These are phyloP conservation scores for Breviolum minutum DNA, from an alignment of 73 alveolate genomes.

Conservation along the genomic window DNA sequence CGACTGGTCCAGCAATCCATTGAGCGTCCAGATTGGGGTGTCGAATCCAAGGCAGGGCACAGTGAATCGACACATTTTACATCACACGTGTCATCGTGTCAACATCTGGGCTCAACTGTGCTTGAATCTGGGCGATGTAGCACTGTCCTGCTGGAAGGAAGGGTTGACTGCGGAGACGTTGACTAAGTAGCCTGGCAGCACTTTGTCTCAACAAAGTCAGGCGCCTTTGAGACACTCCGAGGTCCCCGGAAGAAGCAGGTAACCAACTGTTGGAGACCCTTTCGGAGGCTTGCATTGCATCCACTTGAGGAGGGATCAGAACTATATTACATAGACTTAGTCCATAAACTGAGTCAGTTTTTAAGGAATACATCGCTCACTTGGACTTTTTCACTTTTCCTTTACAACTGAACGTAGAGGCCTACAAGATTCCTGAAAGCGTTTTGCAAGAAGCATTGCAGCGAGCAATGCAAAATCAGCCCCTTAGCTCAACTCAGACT, in stretches of 20 bases:
- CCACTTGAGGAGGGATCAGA: not conserved
- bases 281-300: not conserved
- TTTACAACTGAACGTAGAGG: not conserved
- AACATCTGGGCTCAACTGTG: no score
- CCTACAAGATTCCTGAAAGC: constrained; percentile 49
- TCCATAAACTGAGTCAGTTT: not conserved
- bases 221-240: not conserved
- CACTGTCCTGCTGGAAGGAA: no score
- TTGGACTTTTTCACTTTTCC: no score
- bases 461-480: constrained; percentile 31
- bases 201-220: no score
- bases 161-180: no score
- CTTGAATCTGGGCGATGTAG: no score
- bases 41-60: constrained; percentile 4
- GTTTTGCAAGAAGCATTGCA: constrained; percentile 53
- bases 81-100: no score
- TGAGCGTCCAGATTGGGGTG: constrained; percentile 89
- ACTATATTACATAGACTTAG: not conserved
- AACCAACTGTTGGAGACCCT: not conserved
- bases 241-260: constrained; percentile 24
- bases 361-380: not conserved
- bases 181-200: no score
- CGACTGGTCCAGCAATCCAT: constrained; percentile 21
- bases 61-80: not conserved
- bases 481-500: not conserved